Evolutionary conservation across 2,329 filamentous ascomycete species (phyloP), one percentile per base, ranked within the genome.

Genomic region (Mycosphaerella arachidis): DNA sequence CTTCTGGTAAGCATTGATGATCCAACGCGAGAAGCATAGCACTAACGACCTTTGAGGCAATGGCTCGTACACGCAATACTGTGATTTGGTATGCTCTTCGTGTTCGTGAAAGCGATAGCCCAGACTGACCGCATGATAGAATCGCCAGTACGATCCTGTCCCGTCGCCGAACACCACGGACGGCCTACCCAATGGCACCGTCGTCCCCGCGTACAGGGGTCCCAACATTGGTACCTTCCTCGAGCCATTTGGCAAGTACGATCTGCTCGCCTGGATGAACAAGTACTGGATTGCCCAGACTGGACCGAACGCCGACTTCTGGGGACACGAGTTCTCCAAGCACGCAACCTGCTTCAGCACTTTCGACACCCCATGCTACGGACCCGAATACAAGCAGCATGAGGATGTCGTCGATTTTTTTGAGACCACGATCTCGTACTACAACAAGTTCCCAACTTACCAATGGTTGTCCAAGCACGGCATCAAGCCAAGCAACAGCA

Each of bases 31-130:
- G 31, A 8, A 16, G 6, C 45, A 18, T 29, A 18, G 30, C 18
- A 54, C 57, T 57, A 30, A 63, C 50, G 5, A 10, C 30, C 0
- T 7, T 30, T 5, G n/a, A 29, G 67, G 66, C 64, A 75, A 79
- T 74, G 83, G 84, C 51, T 81, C 79, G 0, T 88, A 84, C 70
- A 87, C 84, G 0, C 85, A 88, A 63, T 89, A 87, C 73, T 89
- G 86, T 73, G 86, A 89, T 68, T 70, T 86, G 24, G 24, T 24
- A 3, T 24, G 24, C 24, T 24, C 24, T 24, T 24, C 3, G 24
- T 24, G 24, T 24, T 24, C 24, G 24, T 24, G 24, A 24, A 24
- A 24, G 24, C 24, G 24, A 24, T 3, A 24, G 24, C 24, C 24
- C 24, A 24, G 24, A 24, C 24, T 24, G 24, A 24, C 24, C 24